Percentiles rank a stretch among this genome's conserved stretches.
These are phyloP conservation scores for Trichoderma orchidacearum DNA, from an alignment of 495 filamentous ascomycete genomes.

Conservation along the genomic window DNA sequence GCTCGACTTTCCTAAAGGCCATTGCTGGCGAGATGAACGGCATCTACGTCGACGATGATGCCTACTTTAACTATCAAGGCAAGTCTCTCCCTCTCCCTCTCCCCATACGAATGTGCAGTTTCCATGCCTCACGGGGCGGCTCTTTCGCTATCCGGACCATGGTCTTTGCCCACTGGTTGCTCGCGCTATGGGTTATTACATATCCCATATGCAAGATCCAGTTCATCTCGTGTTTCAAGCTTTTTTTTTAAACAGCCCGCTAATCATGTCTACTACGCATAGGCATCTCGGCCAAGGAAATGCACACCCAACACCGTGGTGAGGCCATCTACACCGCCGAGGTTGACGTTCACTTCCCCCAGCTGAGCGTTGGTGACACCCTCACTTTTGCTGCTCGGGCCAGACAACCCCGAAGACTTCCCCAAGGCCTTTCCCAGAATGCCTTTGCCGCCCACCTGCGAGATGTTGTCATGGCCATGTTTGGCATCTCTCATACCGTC, in stretches of 20 bases:
- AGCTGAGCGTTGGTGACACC: slow-evolving; percentile 67
- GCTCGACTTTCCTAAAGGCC: slow-evolving; percentile 68
- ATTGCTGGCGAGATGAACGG: slow-evolving; percentile 67
- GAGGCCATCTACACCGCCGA: slow-evolving; percentile 76
- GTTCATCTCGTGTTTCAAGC: too few relatives aligned
- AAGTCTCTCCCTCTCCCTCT: slow-evolving; percentile 12
- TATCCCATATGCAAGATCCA: too few relatives aligned
- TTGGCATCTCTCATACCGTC: slow-evolving; percentile 61
- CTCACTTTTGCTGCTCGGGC: slow-evolving; percentile 63
- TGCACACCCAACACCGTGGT: slow-evolving; percentile 58
- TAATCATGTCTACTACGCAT: too few relatives aligned
- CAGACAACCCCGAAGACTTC: slow-evolving; percentile 47
- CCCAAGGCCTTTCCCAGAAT: slow-evolving; percentile 41
- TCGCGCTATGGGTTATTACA: too few relatives aligned
- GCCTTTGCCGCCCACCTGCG: slow-evolving; percentile 51
- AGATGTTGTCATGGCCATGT: slow-evolving; percentile 69
- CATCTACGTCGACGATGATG: slow-evolving; percentile 47
- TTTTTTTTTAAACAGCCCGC: too few relatives aligned
- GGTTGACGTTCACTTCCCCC: slow-evolving; percentile 72
- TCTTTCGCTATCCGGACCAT: too few relatives aligned
- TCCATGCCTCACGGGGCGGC: too few relatives aligned
- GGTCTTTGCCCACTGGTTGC: too few relatives aligned
- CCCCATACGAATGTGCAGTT: too few relatives aligned
- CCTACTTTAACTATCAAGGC: slow-evolving; percentile 67
- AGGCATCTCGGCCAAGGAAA: slow-evolving; percentile 42